phyloP scores from a whole-genome alignment of 768 basidiomycete genomes.

The Hirschioporus abietinus region DNA sequence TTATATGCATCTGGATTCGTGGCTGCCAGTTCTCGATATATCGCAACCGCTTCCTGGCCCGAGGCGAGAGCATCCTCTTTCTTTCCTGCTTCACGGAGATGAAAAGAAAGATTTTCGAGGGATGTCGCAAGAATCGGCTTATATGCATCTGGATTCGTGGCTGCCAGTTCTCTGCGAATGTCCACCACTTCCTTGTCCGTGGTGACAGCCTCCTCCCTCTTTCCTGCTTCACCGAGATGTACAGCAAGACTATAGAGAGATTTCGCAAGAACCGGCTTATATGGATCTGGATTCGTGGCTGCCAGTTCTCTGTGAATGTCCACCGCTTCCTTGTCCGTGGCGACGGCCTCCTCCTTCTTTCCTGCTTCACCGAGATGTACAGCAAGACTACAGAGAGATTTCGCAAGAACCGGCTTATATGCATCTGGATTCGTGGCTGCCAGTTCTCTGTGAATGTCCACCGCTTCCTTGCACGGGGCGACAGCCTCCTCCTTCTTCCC shows the following conservation, averaged over 20 bases:
- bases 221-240: background rate
- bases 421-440: background rate
- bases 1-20: background rate
- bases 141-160: background rate
- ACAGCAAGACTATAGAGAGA: background rate
- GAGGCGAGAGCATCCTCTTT: slow-evolving; percentile 9
- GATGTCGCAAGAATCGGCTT: background rate
- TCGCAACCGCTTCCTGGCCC: slow-evolving; percentile 7
- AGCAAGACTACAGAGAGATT: slow-evolving; percentile 6
- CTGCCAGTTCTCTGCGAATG: background rate
- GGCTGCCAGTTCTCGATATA: background rate
- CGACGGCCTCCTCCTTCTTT: slow-evolving; percentile 4
- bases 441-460: background rate
- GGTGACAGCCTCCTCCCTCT: background rate
- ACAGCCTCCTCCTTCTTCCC: slow-evolving; percentile 12
- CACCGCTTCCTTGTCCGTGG: background rate
- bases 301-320: background rate
- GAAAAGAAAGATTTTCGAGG: background rate
- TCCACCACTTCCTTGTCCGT: background rate
- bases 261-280: background rate
- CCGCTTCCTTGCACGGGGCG: slow-evolving; percentile 5
- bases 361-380: slow-evolving; percentile 6
- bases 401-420: slow-evolving; percentile 3
- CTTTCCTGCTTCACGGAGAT: background rate
- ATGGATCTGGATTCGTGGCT: background rate